Evolutionary conservation across 768 basidiomycete genomes (phyloP), one percentile per base, ranked within the genome.

Genomic region (Wakefieldia striispora): DNA sequence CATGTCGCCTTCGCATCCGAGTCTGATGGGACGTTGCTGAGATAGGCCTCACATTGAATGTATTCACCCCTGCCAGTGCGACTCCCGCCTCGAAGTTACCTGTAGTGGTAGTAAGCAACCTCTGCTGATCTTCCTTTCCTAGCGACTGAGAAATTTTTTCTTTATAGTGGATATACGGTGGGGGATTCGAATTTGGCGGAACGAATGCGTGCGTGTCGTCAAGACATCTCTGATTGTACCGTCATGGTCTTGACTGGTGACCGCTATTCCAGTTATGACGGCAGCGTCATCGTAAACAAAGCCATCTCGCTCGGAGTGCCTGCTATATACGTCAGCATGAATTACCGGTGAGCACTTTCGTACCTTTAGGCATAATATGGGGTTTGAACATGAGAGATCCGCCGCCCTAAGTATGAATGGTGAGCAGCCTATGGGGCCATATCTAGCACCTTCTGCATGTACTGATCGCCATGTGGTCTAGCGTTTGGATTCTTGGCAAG

Each of bases 41-140:
- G 1, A 10, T 21, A 61, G 80, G 81, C 63, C 65, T 83, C n/a
- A 79, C 74, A 1, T 50, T 84, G 34, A 82, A 83, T 52, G 73
- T 83, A 14, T 55, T 79, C 26, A 73, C 70, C 44, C 80, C 82
- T 4, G 59, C 64, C 1, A 61, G 53, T 27, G 71, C 75, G 1
- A 72, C 70, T 0, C 47, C 74, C 1, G 56, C 57, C 0, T 74
- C 73, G 7, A 76, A 76, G 41, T 63, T 83, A 3, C 82, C 82
- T 3, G 78, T 84, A 7, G 65, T 79, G 19, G 78, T 75, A 24
- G 81, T 81, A 61, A 40, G 78, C 69, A 2, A 31, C 13, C 14
- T 33, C 8, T 9, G 8, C 24, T 3, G 24, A 29, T 29, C 27
- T 29, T 12, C 14, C 14, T 13, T 2, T 33, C 6, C 31, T 4